Conservation (phyloP, 1,139 yeast genomes). For the Saccharomyces hybrid region DNA sequence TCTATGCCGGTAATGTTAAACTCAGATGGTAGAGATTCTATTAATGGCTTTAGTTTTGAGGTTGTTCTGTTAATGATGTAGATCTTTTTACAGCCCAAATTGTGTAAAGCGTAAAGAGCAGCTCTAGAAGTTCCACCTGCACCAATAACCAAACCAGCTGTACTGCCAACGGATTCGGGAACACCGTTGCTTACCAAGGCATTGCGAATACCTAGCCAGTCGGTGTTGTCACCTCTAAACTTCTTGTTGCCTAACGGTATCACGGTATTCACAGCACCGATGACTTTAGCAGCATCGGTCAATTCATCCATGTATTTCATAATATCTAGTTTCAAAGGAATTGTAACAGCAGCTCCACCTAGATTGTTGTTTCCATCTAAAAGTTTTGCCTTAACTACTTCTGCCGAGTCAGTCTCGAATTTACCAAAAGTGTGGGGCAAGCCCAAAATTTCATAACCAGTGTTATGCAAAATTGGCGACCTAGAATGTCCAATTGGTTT, state of each 20-base stretch:
- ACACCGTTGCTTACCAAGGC: slow-evolving; percentile 60
- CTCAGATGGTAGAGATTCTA: slow-evolving; percentile 50
- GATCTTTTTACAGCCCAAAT: slow-evolving; percentile 69
- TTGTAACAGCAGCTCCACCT: slow-evolving; percentile 90
- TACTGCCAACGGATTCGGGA: slow-evolving; percentile 35
- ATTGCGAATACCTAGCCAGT: slow-evolving; percentile 82
- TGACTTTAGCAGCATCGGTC: slow-evolving; percentile 62
- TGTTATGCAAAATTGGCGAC: slow-evolving; percentile 78
- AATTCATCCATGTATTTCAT: slow-evolving; percentile 56
- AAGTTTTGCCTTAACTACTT: slow-evolving; percentile 40
- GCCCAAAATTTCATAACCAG: slow-evolving; percentile 64
- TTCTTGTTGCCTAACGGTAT: slow-evolving; percentile 48
- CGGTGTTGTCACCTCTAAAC: slow-evolving; percentile 84
- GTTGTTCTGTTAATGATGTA: slow-evolving; percentile 77
- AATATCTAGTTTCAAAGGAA: slow-evolving; percentile 79
- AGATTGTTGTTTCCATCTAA: slow-evolving; percentile 45
- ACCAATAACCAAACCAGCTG: slow-evolving; percentile 72
- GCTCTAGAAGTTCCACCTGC: slow-evolving; percentile 98
- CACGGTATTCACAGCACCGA: slow-evolving; percentile 93
- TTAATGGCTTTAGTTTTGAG: slow-evolving; percentile 56
- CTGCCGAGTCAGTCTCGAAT: slow-evolving; percentile 62
- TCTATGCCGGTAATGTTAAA: slow-evolving; percentile 56
- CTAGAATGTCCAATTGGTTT: slow-evolving; percentile 78
- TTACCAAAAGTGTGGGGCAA: slow-evolving; percentile 67
- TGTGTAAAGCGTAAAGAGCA: slow-evolving; percentile 77